Evolutionary conservation across 1,284 basidiomycete genomes (phyloP).

Genomic region (Neolentinus lepideus): DNA sequence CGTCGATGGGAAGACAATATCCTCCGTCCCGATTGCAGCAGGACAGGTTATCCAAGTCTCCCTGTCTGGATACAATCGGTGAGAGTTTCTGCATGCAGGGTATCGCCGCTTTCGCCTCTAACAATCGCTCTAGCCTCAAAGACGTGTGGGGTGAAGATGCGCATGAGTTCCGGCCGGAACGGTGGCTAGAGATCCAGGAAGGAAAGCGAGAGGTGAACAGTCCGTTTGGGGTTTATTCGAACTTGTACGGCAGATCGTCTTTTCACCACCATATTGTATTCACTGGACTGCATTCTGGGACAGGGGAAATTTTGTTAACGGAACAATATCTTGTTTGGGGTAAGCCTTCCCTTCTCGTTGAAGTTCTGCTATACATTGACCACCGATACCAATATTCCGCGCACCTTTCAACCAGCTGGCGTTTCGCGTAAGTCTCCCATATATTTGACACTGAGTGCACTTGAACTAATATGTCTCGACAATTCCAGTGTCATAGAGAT

Average conservation of each 20-base stretch:
- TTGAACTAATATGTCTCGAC: neutral
- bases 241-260: neutral
- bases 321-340: neutral
- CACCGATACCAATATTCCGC: neutral
- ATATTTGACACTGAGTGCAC: neutral
- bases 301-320: neutral
- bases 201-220: neutral
- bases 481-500: slow-evolving; percentile 7
- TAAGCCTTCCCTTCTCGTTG: neutral
- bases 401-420: neutral
- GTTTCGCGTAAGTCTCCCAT: neutral
- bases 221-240: neutral
- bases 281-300: neutral
- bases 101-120: too few relatives aligned
- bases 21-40: neutral
- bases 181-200: neutral
- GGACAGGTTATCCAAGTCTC: neutral
- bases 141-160: slow-evolving; percentile 1
- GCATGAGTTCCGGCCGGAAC: neutral
- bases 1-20: neutral
- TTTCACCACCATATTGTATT: neutral
- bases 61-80: neutral
- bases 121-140: neutral
- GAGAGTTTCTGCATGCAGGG: neutral
- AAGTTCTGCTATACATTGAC: neutral